Evolutionary conservation across 371 early-diverging fungal genomes (phyloP), one percentile per base, ranked within the genome.

Genomic region (Thermomucor indicae-seudaticae): DNA sequence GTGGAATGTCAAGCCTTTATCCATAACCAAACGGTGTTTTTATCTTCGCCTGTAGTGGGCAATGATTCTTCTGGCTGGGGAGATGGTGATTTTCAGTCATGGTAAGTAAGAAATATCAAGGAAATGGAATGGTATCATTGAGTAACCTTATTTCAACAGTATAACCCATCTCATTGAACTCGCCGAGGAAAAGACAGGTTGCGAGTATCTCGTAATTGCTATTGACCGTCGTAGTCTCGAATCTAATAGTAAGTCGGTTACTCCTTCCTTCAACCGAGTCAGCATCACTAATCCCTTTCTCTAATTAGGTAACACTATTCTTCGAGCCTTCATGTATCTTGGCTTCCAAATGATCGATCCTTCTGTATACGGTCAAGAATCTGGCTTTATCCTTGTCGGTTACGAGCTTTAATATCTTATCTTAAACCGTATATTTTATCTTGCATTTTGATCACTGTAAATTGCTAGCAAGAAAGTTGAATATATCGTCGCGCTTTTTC

Each of bases 311-410:
- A 51, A 51, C 29, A 51, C 29, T 32, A 29, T 51, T 23, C 50
- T 62, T 14, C 73, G 73, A 31, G 78, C 77, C 12, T 78, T 73
- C 43, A 53, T 74, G 71, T 75, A 78, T 58, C 62, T 73, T 27
- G 78, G 78, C 3, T 78, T 78, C 51, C 69, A 78, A 39, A 53
- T 76, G 44, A 64, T 78, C 31, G 55, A 69, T 30, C 75, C 70
- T 10, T 29, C 60, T 40, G 51, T 62, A 22, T 78, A 74, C 58
- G 63, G 64, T 41, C 75, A 68, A 41, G 66, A 54, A 31, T 49
- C 63, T 11, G 53, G 54, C 4, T 74, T 65, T 32, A 48, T 71
- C 11, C 53, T 75, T 17, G 56, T 75, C n/a, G 76, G 73, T 7
- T 66, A 71, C 32, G 53, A 49, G 49, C 42, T 55, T n/a, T 59